Percentiles rank a stretch among this genome's conserved stretches.
These are phyloP conservation scores for Rhodotorula toruloides DNA, from an alignment of 768 basidiomycete species.

Conservation along the genomic window DNA sequence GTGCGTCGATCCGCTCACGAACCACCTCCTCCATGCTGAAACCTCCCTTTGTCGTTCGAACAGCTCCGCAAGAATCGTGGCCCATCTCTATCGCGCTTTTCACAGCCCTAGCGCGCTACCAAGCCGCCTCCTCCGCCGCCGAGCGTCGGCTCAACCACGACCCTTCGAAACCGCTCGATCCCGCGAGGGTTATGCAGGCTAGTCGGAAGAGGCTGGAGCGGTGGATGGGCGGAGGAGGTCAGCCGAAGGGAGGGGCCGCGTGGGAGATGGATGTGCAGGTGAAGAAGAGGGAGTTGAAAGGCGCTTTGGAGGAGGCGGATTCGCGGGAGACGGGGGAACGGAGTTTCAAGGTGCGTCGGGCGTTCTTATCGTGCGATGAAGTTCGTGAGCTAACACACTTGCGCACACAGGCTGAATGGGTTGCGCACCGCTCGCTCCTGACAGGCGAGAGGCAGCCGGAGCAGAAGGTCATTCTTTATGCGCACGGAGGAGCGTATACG, in stretches of 20 bases:
- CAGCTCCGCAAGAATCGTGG: constrained; percentile 61
- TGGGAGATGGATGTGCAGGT: constrained; percentile 85
- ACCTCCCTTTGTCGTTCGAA: too few relatives aligned
- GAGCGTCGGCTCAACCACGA: neutral
- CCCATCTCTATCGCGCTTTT: constrained; percentile 82
- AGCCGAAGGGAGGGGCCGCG: constrained; percentile 73
- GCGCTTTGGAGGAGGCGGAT: constrained; percentile 73
- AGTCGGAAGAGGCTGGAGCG: neutral
- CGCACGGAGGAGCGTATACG: constrained; percentile 93
- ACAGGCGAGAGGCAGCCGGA: constrained; percentile 47
- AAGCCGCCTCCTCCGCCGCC: constrained; percentile 68
- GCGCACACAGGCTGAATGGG: constrained; percentile 68
- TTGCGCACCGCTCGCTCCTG: constrained; percentile 9
- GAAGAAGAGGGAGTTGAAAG: constrained; percentile 61
- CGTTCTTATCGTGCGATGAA: constrained; percentile 47
- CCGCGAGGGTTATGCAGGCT: neutral
- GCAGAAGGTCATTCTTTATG: constrained; percentile 77
- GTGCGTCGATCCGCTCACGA: neutral
- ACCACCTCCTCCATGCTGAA: too few relatives aligned
- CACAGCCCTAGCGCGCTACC: constrained; percentile 64
- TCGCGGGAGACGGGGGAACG: constrained; percentile 64
- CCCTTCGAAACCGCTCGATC: neutral
- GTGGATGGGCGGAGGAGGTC: constrained; percentile 62
- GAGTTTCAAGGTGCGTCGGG: constrained; percentile 85
- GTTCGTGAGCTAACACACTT: neutral